phyloP scores from a whole-genome alignment of 2,329 filamentous ascomycete species.

The Stagonosporopsis chrysanthemi region DNA sequence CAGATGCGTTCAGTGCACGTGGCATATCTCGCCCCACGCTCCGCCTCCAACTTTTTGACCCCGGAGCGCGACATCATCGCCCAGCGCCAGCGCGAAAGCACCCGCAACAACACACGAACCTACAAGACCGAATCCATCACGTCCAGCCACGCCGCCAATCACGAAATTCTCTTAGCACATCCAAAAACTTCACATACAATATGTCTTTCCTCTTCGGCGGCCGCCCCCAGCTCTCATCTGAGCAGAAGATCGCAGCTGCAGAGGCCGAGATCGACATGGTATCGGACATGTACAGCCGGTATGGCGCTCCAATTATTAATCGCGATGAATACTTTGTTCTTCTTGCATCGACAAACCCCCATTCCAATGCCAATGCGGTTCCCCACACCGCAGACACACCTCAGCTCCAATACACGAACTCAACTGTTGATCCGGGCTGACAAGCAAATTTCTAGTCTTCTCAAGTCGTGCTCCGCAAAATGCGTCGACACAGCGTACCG shows the following conservation, averaged over 20 bases:
- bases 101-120: conserved; percentile 4
- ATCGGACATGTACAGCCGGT: conserved; percentile 98
- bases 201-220: conserved; percentile 60
- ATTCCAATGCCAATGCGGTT: neutral
- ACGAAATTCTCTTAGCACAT: neutral
- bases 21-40: conserved; percentile 2
- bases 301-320: conserved; percentile 37
- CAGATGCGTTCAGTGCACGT: neutral
- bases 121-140: neutral
- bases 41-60: conserved; percentile 14
- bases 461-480: conserved; percentile 90
- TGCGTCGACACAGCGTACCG: conserved; percentile 93
- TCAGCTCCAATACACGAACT: neutral
- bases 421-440: conserved; percentile 3
- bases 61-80: conserved; percentile 21
- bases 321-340: neutral
- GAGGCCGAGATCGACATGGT: conserved; percentile 98
- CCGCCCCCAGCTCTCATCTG: conserved; percentile 85
- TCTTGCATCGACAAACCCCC: too few relatives aligned
- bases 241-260: conserved; percentile 95
- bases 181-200: conserved; percentile 5
- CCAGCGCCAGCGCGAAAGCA: neutral
- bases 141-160: neutral
- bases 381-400: neutral
- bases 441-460: conserved; percentile 64